phyloP scores from a whole-genome alignment of 2,329 filamentous ascomycete species.

The Setomelanomma holmii region DNA sequence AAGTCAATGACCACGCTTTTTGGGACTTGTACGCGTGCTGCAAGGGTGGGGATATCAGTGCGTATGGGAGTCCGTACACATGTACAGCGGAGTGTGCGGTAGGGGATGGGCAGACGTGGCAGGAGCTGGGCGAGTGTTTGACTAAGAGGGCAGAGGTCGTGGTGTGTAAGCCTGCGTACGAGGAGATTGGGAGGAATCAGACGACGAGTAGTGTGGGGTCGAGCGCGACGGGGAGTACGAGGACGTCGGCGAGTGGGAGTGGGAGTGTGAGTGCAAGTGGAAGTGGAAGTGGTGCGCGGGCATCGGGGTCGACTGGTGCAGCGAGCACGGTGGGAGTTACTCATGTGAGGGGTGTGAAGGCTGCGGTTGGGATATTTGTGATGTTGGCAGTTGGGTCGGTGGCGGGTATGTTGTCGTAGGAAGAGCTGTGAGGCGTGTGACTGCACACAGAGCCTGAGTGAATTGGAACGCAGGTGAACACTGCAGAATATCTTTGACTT shows the following conservation, averaged over 20 bases:
- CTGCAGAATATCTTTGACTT: too few relatives aligned
- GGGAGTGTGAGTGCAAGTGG: constrained; percentile 12
- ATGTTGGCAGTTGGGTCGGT: constrained; percentile 3
- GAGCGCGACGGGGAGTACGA: constrained; percentile 1
- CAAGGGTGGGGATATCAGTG: constrained; percentile 10
- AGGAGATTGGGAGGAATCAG: constrained; percentile 5
- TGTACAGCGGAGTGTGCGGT: constrained; percentile 19
- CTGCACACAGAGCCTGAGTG: too few relatives aligned
- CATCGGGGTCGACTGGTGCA: not conserved
- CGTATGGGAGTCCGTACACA: constrained; percentile 9
- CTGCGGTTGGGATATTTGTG: not conserved
- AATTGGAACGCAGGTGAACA: too few relatives aligned
- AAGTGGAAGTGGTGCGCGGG: not conserved
- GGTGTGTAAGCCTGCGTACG: constrained; percentile 16
- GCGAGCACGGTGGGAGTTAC: not conserved
- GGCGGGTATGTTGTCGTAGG: constrained; percentile 3
- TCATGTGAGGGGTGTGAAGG: constrained; percentile 1
- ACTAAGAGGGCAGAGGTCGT: constrained; percentile 24
- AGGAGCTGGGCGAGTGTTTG: constrained; percentile 28
- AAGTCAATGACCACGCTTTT: constrained; percentile 29
- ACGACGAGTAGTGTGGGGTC: not conserved
- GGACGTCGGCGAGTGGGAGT: not conserved
- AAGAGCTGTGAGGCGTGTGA: not conserved
- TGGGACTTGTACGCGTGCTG: constrained; percentile 32
- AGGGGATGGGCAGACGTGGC: constrained; percentile 12